A percentile compares a stretch with the other conserved stretches of the same genome.
Evolutionary conservation across 805 yeast species (phyloP).

Genomic region (Lachancea quebecensis): DNA sequence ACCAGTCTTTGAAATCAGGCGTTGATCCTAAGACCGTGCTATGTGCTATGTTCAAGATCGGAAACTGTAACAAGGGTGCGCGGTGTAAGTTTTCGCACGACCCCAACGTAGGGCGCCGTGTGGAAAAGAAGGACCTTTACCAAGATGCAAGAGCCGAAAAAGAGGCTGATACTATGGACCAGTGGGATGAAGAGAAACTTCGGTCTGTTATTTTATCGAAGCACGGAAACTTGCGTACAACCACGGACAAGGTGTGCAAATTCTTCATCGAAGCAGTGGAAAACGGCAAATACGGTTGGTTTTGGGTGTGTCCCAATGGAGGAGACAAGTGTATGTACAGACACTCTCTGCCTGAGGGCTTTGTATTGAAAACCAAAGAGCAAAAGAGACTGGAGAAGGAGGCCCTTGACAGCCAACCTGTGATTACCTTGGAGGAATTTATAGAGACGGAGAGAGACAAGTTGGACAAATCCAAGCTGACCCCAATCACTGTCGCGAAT

Average conservation of each 20-base stretch:
- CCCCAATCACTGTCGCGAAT: conserved; percentile 80
- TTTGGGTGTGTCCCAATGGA: conserved; percentile 95
- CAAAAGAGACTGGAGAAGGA: conserved; percentile 83
- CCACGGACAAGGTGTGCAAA: conserved; percentile 93
- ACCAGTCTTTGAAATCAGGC: conserved; percentile 82
- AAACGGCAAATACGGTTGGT: conserved; percentile 97
- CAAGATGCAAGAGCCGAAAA: conserved; percentile 72
- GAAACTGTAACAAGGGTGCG: conserved; percentile 73
- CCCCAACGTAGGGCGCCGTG: conserved; percentile 75
- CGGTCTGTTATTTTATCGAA: conserved; percentile 79
- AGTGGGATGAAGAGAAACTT: conserved; percentile 95
- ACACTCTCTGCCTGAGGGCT: conserved; percentile 95
- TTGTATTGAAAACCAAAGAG: conserved; percentile 93
- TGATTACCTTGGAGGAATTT: conserved; percentile 91
- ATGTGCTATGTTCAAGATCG: conserved; percentile 83
- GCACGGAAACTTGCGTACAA: conserved; percentile 89
- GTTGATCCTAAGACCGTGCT: conserved; percentile 93
- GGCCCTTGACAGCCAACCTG: conserved; percentile 78
- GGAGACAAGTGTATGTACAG: conserved; percentile 89
- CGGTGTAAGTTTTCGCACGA: conserved; percentile 94
- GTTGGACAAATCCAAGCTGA: conserved; percentile 61
- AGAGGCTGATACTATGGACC: conserved; percentile 84
- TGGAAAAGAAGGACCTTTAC: conserved; percentile 85
- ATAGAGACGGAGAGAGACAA: conserved; percentile 87
- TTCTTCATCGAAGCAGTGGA: conserved; percentile 94